Evolutionary conservation across 2,329 filamentous ascomycete genomes (phyloP).

Genomic region (Chaetomiaceae sp.): DNA sequence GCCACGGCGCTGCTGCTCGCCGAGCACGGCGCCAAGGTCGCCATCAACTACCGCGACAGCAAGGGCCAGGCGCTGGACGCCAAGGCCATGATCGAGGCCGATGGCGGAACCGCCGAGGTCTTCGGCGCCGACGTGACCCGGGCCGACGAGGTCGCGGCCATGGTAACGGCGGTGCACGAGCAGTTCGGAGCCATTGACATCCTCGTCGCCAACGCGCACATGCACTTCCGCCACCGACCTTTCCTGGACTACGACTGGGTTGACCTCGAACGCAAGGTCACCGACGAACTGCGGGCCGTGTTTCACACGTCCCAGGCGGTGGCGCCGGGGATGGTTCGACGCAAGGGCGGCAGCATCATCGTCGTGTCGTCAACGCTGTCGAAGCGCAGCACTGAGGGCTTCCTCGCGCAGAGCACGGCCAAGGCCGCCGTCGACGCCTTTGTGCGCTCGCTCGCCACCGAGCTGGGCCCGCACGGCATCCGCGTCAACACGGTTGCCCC

Average conservation of each 20-base stretch:
- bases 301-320: conserved; percentile 7
- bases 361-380: conserved; percentile 5
- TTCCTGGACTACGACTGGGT: neutral
- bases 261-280: conserved; percentile 4
- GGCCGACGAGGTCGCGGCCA: neutral
- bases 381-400: conserved; percentile 5
- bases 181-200: conserved; percentile 3
- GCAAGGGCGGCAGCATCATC: conserved; percentile 5
- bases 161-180: neutral
- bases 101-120: conserved; percentile 2
- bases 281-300: conserved; percentile 1
- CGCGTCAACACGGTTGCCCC: conserved; percentile 6
- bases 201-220: conserved; percentile 7
- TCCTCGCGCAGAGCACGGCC: conserved; percentile 9
- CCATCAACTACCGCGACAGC: conserved; percentile 12
- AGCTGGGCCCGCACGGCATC: conserved; percentile 8
- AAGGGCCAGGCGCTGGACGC: neutral
- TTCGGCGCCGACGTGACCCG: conserved; percentile 4
- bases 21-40: conserved; percentile 7
- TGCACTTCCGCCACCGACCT: conserved; percentile 4
- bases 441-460: conserved; percentile 1
- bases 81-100: conserved; percentile 1
- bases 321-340: neutral
- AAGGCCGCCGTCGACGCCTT: conserved; percentile 6
- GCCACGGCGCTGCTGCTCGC: conserved; percentile 1